phyloP scores from a whole-genome alignment of 331 rosid genomes.

The Rosa hybrid region DNA sequence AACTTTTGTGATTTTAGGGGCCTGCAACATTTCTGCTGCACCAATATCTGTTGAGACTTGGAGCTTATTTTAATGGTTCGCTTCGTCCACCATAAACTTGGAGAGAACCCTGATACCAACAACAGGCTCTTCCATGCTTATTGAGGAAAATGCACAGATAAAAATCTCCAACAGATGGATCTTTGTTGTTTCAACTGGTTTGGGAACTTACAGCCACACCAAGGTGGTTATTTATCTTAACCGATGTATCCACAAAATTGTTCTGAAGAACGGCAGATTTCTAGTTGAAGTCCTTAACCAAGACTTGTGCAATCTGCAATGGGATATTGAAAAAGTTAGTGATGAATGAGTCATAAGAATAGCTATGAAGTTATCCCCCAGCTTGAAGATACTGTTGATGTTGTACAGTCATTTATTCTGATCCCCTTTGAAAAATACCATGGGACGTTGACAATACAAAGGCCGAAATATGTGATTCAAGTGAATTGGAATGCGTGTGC shows the following conservation, averaged over 20 bases:
- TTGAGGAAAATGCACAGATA: background rate
- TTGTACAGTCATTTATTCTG: background rate
- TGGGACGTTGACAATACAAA: background rate
- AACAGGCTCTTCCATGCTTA: background rate
- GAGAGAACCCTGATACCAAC: background rate
- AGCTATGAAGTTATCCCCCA: background rate
- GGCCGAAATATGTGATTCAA: background rate
- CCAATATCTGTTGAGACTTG: background rate
- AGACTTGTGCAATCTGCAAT: background rate
- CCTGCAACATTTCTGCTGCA: background rate
- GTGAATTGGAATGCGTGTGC: background rate
- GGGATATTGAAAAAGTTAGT: background rate
- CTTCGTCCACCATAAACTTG: background rate
- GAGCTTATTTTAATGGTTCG: background rate
- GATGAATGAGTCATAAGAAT: background rate
- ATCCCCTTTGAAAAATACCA: background rate
- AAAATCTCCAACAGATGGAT: background rate
- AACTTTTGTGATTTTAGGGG: background rate
- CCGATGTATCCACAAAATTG: background rate
- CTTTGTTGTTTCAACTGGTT: background rate
- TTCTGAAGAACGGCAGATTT: background rate
- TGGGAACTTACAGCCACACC: background rate
- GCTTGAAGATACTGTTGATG: background rate
- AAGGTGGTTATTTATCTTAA: background rate
- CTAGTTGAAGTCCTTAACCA: background rate